Conservation (phyloP, 345 rosid genomes). For the Eucalyptus dawsonii region DNA sequence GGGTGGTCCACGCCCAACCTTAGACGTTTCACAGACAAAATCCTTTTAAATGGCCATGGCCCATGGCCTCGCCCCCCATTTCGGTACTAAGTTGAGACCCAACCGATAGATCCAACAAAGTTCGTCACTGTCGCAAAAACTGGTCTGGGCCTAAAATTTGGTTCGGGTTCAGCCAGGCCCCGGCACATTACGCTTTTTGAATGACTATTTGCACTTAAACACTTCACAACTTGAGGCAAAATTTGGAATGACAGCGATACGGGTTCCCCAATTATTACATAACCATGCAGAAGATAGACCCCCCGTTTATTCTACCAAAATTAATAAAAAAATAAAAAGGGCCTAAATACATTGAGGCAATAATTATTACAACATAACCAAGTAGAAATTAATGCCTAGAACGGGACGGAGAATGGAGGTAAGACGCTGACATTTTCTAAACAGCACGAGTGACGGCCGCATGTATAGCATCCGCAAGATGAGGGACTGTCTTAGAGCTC, state of each 20-base stretch:
- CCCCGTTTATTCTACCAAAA: neutral
- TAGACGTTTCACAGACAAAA: neutral
- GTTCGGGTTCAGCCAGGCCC: neutral
- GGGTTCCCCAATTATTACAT: neutral
- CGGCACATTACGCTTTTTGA: neutral
- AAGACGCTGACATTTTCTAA: neutral
- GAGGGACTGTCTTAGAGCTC: slow-evolving; percentile 16
- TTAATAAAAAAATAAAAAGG: neutral
- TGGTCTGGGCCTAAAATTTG: neutral
- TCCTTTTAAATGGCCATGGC: neutral
- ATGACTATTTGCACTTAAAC: neutral
- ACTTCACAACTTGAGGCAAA: neutral
- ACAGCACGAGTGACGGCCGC: slow-evolving; percentile 4
- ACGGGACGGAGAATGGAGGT: neutral
- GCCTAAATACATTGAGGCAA: neutral
- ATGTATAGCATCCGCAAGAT: slow-evolving; percentile 25
- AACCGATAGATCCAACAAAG: neutral
- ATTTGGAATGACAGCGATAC: neutral
- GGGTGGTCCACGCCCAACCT: neutral
- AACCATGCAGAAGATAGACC: neutral
- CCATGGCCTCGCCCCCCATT: neutral
- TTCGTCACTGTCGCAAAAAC: neutral
- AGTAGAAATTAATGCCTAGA: neutral
- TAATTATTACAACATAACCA: neutral
- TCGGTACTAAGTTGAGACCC: neutral